Base-by-base conservation (phyloP, 177 flowering plant genomes). In the Telopea speciosissima region DNA sequence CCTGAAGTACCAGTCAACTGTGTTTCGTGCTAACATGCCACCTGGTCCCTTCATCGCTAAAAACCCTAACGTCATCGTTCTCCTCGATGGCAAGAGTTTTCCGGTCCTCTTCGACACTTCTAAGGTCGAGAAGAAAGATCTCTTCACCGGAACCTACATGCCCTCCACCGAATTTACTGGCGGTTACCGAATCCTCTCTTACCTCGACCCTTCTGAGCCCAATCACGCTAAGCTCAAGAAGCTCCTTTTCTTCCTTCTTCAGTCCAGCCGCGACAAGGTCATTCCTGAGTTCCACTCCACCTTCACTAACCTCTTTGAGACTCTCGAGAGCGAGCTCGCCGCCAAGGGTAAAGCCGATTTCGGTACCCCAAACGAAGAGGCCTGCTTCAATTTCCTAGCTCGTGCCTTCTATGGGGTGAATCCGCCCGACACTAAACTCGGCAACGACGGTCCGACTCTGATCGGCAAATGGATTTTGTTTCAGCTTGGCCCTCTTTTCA, bases 111-210 rank as follows among this genome's bases (percentile, higher is more conserved):
- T 89, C 75, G 92, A 91, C 80, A 63, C 36, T 14, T 65, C 81
- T 1, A 85, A 81, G 23, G 90, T 91, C 49, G 92, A 89, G 16
- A 91, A 87, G 68, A 72, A 45, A 19, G 73, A 91, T 58, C 71
- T 89, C 22, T 77, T 91, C 66, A 83, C 74, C 62, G 97, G 97
- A 16, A 86, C 90, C 6, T 90, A 63, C 81, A 76, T 85, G 83
- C 89, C 93, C 16, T 83, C 88, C 63, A 52, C 73, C 1, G 70
- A 78, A 13, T 79, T 82, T 78, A 89, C 94, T 59, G 94, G 94
- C 36, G 89, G 90, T 23, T 76, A 80, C 75, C 72, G 86, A 0
- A 52, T 78, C 33, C 78, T 85, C 9, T 74, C 86, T 10, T 85
- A 79, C 63, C 76, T 85, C 23, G 88, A 85, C 70, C 82, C 86